A percentile compares a stretch with the other conserved stretches of the same genome.
phyloP scores from a whole-genome alignment of 1,284 basidiomycete genomes.

The Neonothopanus nambi region DNA sequence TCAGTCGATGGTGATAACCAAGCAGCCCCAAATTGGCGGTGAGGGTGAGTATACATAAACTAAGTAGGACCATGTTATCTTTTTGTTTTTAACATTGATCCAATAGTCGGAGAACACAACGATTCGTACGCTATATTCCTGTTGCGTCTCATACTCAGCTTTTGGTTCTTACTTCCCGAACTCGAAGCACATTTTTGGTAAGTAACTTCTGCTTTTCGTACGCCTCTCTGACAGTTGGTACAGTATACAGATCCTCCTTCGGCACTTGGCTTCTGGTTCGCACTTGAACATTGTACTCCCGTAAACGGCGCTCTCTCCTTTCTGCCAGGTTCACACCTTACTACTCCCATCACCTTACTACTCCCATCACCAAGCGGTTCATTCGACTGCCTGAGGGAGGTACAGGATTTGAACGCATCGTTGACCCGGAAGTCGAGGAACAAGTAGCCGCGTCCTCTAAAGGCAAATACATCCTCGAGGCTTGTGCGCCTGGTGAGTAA shows the following conservation, averaged over 20 bases:
- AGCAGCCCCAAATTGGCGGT: conserved; percentile 87
- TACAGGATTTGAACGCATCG: conserved; percentile 77
- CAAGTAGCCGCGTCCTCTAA: conserved; percentile 30
- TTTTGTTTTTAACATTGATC: conserved; percentile 6
- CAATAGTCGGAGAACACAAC: conserved; percentile 72
- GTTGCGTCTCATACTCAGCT: neutral
- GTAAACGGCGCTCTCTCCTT: conserved; percentile 90
- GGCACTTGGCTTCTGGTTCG: conserved; percentile 95
- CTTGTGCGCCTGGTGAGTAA: conserved; percentile 71
- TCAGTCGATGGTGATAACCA: conserved; percentile 95
- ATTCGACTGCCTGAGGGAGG: conserved; percentile 72
- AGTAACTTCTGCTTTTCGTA: conserved; percentile 8
- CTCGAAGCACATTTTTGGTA: conserved; percentile 70
- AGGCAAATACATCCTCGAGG: conserved; percentile 67
- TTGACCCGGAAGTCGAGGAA: conserved; percentile 44
- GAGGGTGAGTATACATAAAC: conserved; percentile 55
- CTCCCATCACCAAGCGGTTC: conserved; percentile 79
- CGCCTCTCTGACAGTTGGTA: conserved; percentile 5
- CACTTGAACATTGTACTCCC: conserved; percentile 84
- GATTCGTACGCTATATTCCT: conserved; percentile 63
- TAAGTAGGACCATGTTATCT: neutral
- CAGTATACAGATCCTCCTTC: conserved; percentile 91
- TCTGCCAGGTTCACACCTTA: conserved; percentile 87
- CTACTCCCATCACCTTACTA: no score
- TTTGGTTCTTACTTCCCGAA: neutral